Conservation (phyloP, 2,329 filamentous ascomycete species). For the Pestalotiopsis fici region DNA sequence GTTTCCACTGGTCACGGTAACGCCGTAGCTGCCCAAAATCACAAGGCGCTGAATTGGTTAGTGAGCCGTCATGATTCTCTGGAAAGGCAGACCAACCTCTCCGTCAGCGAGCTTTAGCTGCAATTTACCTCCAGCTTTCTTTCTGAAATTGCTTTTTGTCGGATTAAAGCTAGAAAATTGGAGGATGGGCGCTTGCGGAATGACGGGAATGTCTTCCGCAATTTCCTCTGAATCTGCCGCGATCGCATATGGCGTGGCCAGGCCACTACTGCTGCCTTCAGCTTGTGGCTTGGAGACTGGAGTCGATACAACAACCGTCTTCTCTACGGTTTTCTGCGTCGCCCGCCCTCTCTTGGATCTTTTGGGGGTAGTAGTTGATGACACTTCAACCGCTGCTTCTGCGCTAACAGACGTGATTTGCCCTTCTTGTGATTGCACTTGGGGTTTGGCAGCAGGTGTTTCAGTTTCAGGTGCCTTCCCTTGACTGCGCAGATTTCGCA, state of each 20-base stretch:
- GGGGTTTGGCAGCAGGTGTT: background rate
- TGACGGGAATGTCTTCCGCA: slow-evolving; percentile 8
- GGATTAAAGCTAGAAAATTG: slow-evolving; percentile 29
- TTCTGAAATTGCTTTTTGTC: slow-evolving; percentile 24
- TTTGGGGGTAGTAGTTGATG: slow-evolving; percentile 8
- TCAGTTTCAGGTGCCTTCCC: background rate
- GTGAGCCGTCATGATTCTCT: background rate
- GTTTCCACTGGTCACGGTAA: slow-evolving; percentile 62
- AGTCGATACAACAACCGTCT: background rate
- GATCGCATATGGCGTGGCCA: background rate
- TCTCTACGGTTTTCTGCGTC: background rate
- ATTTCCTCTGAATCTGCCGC: background rate
- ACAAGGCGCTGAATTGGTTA: slow-evolving; percentile 54
- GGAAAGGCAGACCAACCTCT: slow-evolving; percentile 23
- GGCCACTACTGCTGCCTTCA: background rate
- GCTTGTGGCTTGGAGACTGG: background rate
- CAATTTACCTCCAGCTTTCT: slow-evolving; percentile 20
- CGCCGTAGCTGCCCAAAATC: slow-evolving; percentile 67
- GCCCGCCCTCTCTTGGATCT: slow-evolving; percentile 16
- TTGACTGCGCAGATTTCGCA: slow-evolving; percentile 28
- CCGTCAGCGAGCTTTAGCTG: slow-evolving; percentile 25
- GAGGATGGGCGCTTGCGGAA: slow-evolving; percentile 12
- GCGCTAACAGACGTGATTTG: background rate
- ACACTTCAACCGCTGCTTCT: background rate
- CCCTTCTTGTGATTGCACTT: background rate